Base-by-base conservation (phyloP, 2,329 filamentous ascomycete species). In the Cladosporium halotolerans region DNA sequence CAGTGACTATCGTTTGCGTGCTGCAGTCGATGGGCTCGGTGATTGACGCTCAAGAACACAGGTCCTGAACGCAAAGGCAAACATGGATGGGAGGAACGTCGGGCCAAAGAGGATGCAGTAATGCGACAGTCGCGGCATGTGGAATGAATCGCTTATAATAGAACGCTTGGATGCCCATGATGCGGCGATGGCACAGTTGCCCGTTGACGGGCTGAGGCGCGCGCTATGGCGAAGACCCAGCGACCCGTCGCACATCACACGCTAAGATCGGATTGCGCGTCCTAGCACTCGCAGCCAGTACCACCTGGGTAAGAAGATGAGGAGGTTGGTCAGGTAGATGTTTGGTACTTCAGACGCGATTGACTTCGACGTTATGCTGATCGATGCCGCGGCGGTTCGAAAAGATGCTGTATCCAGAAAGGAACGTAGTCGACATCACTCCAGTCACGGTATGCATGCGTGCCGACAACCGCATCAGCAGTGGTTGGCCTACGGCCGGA, bases 121-220 rank as follows among this genome's bases (percentile, higher is more conserved):
- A 28, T 28, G 23, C 23, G 23, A 28, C 23, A 28, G 7, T 28
- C 23, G 23, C 23, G 5, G 23, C 23, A 19, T 13, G 36, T 41
- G 28, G 48, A 43, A 31, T n/a, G 19, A 44, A 31, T 38, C 32
- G 40, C 39, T 51, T 44, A 44, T 44, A 16, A 51, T 32, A 36
- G 19, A 5, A 49, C 23, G 23, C 23, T 28, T 28, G 23, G 23
- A 28, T 28, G 23, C 23, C 23, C 23, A 28, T 28, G 23, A 28
- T 28, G 23, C 23, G 5, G 23, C 23, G 23, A 28, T 28, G 23
- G 23, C 23, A 28, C 34, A 11, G 5, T 38, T 7, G 48, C 14
- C 39, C 40, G 48, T 42, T 44, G n/a, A 23, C 40, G 33, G 23
- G 48, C 32, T 51, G 48, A 51, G 40, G 48, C 48, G 40, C 23